Conservation (phyloP, 306 rosid genomes). For the Cucurbita ficifolia region DNA sequence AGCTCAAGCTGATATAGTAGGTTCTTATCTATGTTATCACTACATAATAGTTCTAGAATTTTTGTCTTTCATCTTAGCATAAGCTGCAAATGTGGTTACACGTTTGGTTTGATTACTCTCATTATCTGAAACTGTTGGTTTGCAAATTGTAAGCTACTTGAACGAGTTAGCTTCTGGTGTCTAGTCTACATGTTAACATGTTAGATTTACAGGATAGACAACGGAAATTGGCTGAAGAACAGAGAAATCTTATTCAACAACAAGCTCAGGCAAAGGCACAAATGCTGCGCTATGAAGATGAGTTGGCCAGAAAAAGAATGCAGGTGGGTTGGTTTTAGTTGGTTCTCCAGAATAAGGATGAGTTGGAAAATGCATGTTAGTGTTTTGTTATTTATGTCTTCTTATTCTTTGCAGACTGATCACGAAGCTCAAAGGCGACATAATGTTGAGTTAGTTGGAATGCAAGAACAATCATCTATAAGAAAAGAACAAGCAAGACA, state of each 20-base stretch:
- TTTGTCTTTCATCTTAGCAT: not conserved
- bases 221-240: slow-evolving; percentile 71
- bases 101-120: not conserved
- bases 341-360: not conserved
- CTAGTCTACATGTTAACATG: not conserved
- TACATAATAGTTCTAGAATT: not conserved
- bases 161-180: not conserved
- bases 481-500: slow-evolving; percentile 77
- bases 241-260: slow-evolving; percentile 63
- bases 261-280: slow-evolving; percentile 85
- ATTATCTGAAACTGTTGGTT: not conserved
- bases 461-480: slow-evolving; percentile 83
- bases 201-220: slow-evolving; percentile 50
- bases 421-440: slow-evolving; percentile 78
- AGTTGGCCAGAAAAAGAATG: slow-evolving; percentile 73
- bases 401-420: slow-evolving; percentile 39
- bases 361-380: not conserved
- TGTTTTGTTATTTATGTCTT: slow-evolving; percentile 5
- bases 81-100: not conserved
- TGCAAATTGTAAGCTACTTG: not conserved
- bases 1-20: slow-evolving; percentile 57
- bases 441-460: slow-evolving; percentile 78
- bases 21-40: slow-evolving; percentile 8
- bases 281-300: slow-evolving; percentile 66
- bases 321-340: slow-evolving; percentile 43